phyloP scores from a whole-genome alignment of 2,329 filamentous ascomycete genomes.

The Sporothrix protearum region DNA sequence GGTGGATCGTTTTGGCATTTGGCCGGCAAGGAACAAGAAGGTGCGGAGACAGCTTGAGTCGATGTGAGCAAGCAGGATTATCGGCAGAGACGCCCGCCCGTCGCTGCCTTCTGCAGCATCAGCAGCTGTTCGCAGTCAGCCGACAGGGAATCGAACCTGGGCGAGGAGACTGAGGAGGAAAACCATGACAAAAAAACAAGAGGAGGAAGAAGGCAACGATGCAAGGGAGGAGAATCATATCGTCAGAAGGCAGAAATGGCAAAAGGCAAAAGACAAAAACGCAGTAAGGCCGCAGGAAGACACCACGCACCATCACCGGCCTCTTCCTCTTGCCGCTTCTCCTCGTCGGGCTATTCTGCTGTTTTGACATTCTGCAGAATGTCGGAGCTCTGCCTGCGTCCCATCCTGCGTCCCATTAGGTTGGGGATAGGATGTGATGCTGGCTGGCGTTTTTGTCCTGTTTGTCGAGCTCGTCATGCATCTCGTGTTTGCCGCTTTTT shows the following conservation, averaged over 20 bases:
- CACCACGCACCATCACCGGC: not conserved
- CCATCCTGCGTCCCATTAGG: not conserved
- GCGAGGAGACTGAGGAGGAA: not conserved
- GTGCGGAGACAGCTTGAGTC: not conserved
- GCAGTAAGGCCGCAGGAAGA: not conserved
- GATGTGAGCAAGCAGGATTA: not conserved
- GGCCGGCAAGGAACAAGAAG: not conserved
- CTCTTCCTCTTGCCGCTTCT: not conserved
- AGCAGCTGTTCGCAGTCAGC: constrained; percentile 1
- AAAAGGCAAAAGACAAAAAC: not conserved
- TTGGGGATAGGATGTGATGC: constrained; percentile 2
- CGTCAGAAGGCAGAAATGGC: not conserved
- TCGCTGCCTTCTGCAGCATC: constrained; percentile 7
- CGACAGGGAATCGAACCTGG: not conserved
- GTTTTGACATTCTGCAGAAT: not conserved
- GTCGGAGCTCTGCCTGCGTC: not conserved
- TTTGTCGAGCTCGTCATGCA: not conserved
- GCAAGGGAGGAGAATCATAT: not conserved
- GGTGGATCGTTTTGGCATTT: not conserved
- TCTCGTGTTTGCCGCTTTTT: not conserved
- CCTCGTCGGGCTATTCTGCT: not conserved
- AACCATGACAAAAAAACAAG: not conserved
- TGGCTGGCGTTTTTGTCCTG: not conserved
- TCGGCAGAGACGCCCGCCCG: constrained; percentile 8
- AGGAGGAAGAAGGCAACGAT: not conserved